Evolutionary conservation across 805 yeast genomes (phyloP), one percentile per base, ranked within the genome.

Genomic region (Schizosaccharomyces osmophilus): DNA sequence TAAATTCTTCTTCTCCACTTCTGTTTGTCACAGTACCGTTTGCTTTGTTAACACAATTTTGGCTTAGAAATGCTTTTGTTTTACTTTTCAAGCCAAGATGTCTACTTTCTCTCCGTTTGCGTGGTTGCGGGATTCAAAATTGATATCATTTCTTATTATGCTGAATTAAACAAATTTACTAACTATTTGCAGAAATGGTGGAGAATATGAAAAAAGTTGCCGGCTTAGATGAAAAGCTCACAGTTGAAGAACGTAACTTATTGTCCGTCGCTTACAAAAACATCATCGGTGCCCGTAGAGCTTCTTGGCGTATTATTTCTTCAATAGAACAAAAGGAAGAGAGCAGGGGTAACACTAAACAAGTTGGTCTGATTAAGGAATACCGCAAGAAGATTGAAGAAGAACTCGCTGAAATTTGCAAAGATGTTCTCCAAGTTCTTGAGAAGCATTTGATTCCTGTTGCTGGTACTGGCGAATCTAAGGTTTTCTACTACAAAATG

Each of bases 221-320:
- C 68, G 84, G 95, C 55, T 82, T 95, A 55, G 96, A 95, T 65
- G 89, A 86, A 75, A 97, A 90, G 74, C 78, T 93, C 68, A 84
- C 94, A 61, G 95, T 93, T 67, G 98, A 93, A 78, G 98, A 93
- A 78, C 89, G 98, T 76, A 93, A 93, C 77, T 79, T 90, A 68
- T 81, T 90, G 69, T 87, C 96, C 42, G 97, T 93, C 69, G 98
- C 98, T 64, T 90, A 90, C 80, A 90, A 90, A 77, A 90, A 90
- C 72, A 97, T 90, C 63, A 90, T 90, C 75, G 98, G 98, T 72
- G 95, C 97, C 63, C 88, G 97, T 71, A 89, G 98, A 78, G 97
- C 98, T 63, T 87, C 96, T 58, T 93, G 97, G 97, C 85, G 98
- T 82, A 88, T 93, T 71, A 96, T 93, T 61, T 88, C 96, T 48